Evolutionary conservation across 495 filamentous ascomycete species (phyloP).

Genomic region (Viridothelium virens): DNA sequence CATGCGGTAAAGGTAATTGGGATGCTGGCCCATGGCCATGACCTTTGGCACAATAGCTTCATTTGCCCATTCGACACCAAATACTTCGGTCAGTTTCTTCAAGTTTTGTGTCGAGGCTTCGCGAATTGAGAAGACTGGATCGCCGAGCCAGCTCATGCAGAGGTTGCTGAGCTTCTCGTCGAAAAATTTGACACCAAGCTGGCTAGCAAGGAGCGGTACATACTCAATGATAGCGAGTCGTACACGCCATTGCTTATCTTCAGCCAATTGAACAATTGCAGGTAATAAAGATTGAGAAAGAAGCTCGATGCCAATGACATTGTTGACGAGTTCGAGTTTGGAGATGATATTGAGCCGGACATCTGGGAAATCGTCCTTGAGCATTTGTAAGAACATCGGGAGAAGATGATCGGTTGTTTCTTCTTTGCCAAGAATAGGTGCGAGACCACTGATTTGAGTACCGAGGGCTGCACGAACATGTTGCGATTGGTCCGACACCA

Average conservation of each 20-base stretch:
- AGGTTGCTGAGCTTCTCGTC: conserved; percentile 91
- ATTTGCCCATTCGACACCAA: conserved; percentile 96
- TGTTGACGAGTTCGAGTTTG: conserved; percentile 94
- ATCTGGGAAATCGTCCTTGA: conserved; percentile 98
- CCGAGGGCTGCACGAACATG: conserved; percentile 93
- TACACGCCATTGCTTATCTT: conserved; percentile 99
- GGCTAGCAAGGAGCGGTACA: conserved; percentile 90
- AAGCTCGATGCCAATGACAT: conserved; percentile 97
- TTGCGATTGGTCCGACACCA: conserved; percentile 91
- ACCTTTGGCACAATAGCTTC: conserved; percentile 97
- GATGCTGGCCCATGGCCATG: conserved; percentile 93
- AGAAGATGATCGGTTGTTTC: conserved; percentile 95
- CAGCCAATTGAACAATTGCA: conserved; percentile 94
- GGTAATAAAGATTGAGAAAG: conserved; percentile 94
- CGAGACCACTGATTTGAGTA: conserved; percentile 93
- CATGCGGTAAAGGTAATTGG: conserved; percentile 99
- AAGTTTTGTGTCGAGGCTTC: conserved; percentile 95
- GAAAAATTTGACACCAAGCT: conserved; percentile 95
- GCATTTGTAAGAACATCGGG: conserved; percentile 98
- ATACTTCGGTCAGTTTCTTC: conserved; percentile 96
- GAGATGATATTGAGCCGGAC: conserved; percentile 98
- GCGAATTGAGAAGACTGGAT: conserved; percentile 96
- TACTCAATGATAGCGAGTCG: conserved; percentile 98
- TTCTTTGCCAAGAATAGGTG: conserved; percentile 94
- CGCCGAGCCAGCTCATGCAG: conserved; percentile 99